Evolutionary conservation across 2,329 filamentous ascomycete species (phyloP).

Genomic region (Trichoderma semiorbis): DNA sequence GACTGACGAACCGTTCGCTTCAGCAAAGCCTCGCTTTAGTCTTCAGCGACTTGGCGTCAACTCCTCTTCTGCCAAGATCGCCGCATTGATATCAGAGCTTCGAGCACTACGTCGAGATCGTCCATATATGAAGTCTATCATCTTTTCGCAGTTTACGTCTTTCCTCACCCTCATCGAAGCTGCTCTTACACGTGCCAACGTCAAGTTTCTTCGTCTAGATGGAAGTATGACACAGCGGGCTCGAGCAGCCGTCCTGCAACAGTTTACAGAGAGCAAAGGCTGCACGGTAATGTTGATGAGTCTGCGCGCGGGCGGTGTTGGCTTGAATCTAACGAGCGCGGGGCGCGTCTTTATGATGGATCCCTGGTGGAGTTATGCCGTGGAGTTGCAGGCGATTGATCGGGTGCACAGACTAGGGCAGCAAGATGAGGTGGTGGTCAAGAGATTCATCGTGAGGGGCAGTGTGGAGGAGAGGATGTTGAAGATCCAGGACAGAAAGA

Average conservation of each 20-base stretch:
- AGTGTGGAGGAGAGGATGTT: slow-evolving; percentile 97
- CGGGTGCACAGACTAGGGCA: slow-evolving; percentile 97
- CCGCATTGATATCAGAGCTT: slow-evolving; percentile 72
- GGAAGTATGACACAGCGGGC: slow-evolving; percentile 85
- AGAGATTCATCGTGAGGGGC: slow-evolving; percentile 81
- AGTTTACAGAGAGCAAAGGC: slow-evolving; percentile 60
- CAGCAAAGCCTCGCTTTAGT: slow-evolving; percentile 51
- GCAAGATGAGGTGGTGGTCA: slow-evolving; percentile 77
- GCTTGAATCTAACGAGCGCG: slow-evolving; percentile 85
- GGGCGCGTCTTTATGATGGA: slow-evolving; percentile 98
- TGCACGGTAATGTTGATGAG: slow-evolving; percentile 79
- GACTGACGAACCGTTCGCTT: slow-evolving; percentile 41
- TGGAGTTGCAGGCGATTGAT: slow-evolving; percentile 96
- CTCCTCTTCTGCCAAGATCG: slow-evolving; percentile 84
- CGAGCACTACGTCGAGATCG: slow-evolving; percentile 63
- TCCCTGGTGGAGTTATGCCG: slow-evolving; percentile 97
- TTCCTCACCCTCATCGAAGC: slow-evolving; percentile 90
- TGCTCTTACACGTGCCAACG: slow-evolving; percentile 66
- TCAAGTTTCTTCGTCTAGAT: slow-evolving; percentile 83
- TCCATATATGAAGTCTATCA: slow-evolving; percentile 77
- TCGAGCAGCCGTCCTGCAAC: slow-evolving; percentile 70
- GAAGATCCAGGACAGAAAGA: slow-evolving; percentile 89
- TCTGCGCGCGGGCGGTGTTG: slow-evolving; percentile 86
- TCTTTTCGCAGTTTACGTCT: slow-evolving; percentile 97
- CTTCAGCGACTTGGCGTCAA: slow-evolving; percentile 58